Base-by-base conservation (phyloP, 2,329 filamentous ascomycete genomes). In the Trichoderma koningiopsis region DNA sequence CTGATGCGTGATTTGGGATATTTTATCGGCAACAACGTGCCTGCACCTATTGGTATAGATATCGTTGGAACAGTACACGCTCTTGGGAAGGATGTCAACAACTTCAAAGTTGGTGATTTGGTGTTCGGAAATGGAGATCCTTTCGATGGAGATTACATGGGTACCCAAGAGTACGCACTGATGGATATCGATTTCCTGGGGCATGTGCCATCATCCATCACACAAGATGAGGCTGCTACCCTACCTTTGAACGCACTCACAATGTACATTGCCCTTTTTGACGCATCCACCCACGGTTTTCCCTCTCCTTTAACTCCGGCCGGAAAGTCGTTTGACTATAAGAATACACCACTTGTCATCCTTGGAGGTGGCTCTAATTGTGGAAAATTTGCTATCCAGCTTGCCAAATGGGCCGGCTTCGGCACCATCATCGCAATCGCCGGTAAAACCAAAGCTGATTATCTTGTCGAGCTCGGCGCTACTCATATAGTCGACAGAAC, bases 241-340 rank as follows among this genome's bases (percentile, higher is more conserved):
- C 35, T 64, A 10, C 47, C 61, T 5, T 22, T 64, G 49, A 64
- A 64, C 5, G 49, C 14, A n/a, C 61, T 64, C 2, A 64, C 61
- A 10, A 64, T 64, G 61, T 64, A 64, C 49, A 55, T 64, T 22
- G 61, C 61, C 2, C 14, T 64, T 2, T 64, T 64, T 11, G 47
- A 64, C n/a, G 19, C 14, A 22, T 53, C 47, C 35, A 55, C 49
- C 1, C 61, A 64, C 5, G 61, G 24, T 1, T 27, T 64, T 3
- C 61, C 61, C 19, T 64, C 61, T 16, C 47, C 61, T 29, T 55
- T 64, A n/a, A 40, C 61, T 0, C 61, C 33, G 1, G 47, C 49
- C 11, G 61, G 61, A 31, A 8, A 55, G 14, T 53, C 31, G 2
- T 64, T 64, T 6, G 61, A 64, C n/a, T 64, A 64, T 10, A 64